Conservation (phyloP, 164 flowering plant species). For the Tetracentron sinense region DNA sequence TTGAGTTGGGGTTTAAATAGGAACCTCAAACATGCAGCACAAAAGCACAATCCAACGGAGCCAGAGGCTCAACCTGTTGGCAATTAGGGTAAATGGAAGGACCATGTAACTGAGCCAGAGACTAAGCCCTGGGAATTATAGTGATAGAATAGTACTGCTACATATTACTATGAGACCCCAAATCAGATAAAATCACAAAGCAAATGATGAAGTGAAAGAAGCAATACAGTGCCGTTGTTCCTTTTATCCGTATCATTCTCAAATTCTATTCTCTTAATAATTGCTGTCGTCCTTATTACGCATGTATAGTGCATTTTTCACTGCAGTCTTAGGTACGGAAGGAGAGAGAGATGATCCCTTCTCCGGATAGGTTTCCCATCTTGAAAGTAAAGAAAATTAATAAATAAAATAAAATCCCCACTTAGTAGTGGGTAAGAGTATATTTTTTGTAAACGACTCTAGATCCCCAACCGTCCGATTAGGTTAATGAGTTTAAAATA, state of each 20-base stretch:
- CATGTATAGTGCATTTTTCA: constrained; percentile 15
- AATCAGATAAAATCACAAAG: not conserved
- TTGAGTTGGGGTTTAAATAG: no score
- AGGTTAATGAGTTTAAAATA: no score
- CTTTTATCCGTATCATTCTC: no score
- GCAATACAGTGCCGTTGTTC: constrained; percentile 1
- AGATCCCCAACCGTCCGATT: constrained; percentile 7
- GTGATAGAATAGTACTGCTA: no score
- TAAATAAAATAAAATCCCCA: constrained; percentile 4
- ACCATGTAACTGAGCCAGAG: no score
- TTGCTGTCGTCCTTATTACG: constrained; percentile 8
- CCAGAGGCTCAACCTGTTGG: no score
- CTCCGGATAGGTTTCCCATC: constrained; percentile 21
- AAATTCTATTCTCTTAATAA: constrained; percentile 12
- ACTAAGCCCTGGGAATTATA: no score
- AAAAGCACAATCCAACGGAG: no score
- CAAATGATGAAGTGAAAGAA: constrained; percentile 1
- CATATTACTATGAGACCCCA: no score
- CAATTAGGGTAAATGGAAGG: no score
- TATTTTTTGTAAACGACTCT: not conserved
- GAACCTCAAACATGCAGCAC: no score
- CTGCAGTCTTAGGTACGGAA: constrained; percentile 15
- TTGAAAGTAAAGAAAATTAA: constrained; percentile 3
- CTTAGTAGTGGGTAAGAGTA: not conserved
- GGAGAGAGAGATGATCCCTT: not conserved